phyloP scores from a whole-genome alignment of 768 basidiomycete genomes.

The Boletus bicolor region DNA sequence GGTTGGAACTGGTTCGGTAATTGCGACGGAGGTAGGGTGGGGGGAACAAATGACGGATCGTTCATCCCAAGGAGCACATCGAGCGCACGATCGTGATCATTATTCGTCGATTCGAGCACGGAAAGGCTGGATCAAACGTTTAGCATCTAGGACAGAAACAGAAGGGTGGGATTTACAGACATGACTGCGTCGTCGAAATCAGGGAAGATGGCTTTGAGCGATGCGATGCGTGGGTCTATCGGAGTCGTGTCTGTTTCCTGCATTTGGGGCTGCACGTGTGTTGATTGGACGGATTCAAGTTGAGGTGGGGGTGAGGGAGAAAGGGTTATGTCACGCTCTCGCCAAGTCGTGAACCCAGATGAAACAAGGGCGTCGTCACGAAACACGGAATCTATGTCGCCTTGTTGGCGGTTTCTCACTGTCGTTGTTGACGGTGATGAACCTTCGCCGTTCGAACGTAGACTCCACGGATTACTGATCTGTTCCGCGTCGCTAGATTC shows the following conservation, averaged over 20 bases:
- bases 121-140: slow-evolving; percentile 44
- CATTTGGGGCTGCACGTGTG: not conserved
- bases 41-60: slow-evolving; percentile 68
- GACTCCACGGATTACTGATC: slow-evolving; percentile 8
- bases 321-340: slow-evolving; percentile 17
- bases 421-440: not conserved
- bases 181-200: slow-evolving; percentile 74
- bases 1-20: not conserved
- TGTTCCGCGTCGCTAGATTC: not conserved
- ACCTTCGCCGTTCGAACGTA: not conserved
- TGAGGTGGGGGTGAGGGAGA: slow-evolving; percentile 15
- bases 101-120: slow-evolving; percentile 69
- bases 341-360: not conserved
- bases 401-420: not conserved
- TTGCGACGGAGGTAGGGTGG: slow-evolving; percentile 12
- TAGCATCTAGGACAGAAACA: not conserved
- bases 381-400: not conserved
- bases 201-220: slow-evolving; percentile 69
- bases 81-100: slow-evolving; percentile 71
- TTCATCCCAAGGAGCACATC: slow-evolving; percentile 81
- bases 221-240: slow-evolving; percentile 48
- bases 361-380: not conserved
- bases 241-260: not conserved
- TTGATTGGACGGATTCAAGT: not conserved
- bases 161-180: slow-evolving; percentile 36